Percentiles rank a stretch among this genome's conserved stretches.
Conservation (phyloP, 164 flowering plant species). For the Magnolia kwangsiensis region DNA sequence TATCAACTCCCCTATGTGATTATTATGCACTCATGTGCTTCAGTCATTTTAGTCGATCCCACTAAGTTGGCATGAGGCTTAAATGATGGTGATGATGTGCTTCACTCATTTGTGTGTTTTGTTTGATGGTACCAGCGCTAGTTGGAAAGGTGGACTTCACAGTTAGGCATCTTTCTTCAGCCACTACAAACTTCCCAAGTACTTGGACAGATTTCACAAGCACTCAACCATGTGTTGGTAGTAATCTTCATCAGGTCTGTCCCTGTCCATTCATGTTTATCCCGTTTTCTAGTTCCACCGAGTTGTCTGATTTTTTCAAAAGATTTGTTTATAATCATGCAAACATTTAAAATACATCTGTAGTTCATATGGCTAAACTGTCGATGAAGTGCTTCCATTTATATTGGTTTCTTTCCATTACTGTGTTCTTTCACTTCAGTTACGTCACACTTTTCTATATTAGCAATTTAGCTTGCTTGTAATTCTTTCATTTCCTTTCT, state of each 20-base stretch:
- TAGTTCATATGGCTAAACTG: too few relatives aligned
- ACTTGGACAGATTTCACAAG: slow-evolving; percentile 48
- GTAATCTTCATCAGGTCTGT: slow-evolving; percentile 51
- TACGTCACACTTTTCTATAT: too few relatives aligned
- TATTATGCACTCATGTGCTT: background rate
- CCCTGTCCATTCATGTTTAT: background rate
- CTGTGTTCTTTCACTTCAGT: background rate
- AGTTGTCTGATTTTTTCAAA: background rate
- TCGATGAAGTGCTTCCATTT: too few relatives aligned
- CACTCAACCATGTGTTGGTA: slow-evolving; percentile 58
- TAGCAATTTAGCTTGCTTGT: too few relatives aligned
- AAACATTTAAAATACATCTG: too few relatives aligned
- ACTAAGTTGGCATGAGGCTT: background rate
- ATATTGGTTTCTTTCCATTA: background rate
- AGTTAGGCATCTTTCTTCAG: slow-evolving; percentile 81
- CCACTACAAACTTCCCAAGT: slow-evolving; percentile 52
- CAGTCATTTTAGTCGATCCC: background rate
- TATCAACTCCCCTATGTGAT: too few relatives aligned
- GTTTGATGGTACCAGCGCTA: slow-evolving; percentile 44
- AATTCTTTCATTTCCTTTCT: too few relatives aligned
- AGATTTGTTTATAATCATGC: background rate
- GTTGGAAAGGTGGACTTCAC: slow-evolving; percentile 93
- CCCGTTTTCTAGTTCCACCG: background rate
- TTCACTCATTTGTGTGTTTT: background rate
- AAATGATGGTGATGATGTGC: background rate